Conservation (phyloP, 176 grass and related monocot species). For the Oryza meyeriana region DNA sequence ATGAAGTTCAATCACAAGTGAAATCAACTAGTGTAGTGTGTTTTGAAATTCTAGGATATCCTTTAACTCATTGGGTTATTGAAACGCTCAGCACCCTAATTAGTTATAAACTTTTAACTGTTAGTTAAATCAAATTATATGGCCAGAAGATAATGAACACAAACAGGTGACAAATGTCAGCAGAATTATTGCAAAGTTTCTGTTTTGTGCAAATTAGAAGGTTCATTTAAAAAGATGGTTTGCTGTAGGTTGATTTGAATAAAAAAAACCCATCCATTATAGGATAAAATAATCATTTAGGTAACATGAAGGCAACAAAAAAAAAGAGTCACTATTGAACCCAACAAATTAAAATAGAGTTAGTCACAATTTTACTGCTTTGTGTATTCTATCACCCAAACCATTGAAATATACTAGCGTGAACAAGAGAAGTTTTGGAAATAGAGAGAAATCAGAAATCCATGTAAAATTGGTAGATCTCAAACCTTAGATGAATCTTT, state of each 20-base stretch:
- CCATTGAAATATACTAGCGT: background rate
- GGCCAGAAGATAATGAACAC: background rate
- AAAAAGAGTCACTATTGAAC: background rate
- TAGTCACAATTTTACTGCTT: background rate
- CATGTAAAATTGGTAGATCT: slow-evolving; percentile 7
- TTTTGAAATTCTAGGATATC: background rate
- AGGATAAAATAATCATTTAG: background rate
- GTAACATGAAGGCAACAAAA: background rate
- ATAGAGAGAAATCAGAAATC: background rate
- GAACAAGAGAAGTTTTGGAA: slow-evolving; percentile 14
- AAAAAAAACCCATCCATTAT: background rate
- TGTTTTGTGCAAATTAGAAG: background rate
- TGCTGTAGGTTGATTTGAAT: background rate
- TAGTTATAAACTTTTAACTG: background rate
- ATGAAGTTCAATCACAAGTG: background rate
- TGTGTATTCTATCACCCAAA: background rate
- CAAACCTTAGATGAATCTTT: slow-evolving; percentile 85
- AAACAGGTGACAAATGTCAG: background rate
- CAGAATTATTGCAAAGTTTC: background rate
- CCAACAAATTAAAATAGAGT: background rate
- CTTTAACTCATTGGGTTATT: background rate
- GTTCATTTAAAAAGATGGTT: background rate
- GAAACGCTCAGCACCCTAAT: background rate
- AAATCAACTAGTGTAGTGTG: background rate
- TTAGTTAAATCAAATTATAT: slow-evolving; percentile 12